These are phyloP conservation scores for Mrakia gelida DNA, from an alignment of 768 basidiomycete species.

Conservation along the genomic window DNA sequence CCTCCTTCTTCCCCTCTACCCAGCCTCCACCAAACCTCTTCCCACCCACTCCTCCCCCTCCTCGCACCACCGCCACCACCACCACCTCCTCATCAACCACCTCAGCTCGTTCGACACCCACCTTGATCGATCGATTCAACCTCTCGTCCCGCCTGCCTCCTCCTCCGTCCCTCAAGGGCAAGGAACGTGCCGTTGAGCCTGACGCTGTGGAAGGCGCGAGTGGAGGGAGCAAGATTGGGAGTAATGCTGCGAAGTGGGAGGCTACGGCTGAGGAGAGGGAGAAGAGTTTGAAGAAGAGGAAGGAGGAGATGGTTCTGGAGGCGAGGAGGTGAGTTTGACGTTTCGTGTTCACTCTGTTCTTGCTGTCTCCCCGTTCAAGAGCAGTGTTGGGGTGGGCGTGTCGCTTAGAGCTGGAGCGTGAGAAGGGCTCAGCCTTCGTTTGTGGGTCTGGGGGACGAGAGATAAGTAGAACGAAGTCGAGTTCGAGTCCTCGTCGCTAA, in stretches of 20 bases:
- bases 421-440: too few species aligned
- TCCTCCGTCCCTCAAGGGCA: constrained; percentile 24
- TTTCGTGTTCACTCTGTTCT: neutral
- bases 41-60: constrained; percentile 9
- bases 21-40: constrained; percentile 20
- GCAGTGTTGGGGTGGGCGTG: too few species aligned
- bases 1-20: neutral
- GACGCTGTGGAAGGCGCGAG: neutral
- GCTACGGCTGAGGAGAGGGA: constrained; percentile 40
- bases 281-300: constrained; percentile 40
- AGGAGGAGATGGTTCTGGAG: constrained; percentile 44
- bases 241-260: constrained; percentile 38
- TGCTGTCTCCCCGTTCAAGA: neutral
- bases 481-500: neutral
- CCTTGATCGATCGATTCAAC: constrained; percentile 27
- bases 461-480: too few species aligned
- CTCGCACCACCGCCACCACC: neutral
- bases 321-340: constrained; percentile 40
- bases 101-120: neutral
- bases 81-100: neutral
- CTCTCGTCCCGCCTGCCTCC: constrained; percentile 12
- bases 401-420: too few species aligned
- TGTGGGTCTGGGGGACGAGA: too few species aligned
- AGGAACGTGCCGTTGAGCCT: constrained; percentile 19
- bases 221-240: constrained; percentile 1